Percentiles rank a stretch among this genome's conserved stretches.
Evolutionary conservation across 2,329 filamentous ascomycete species (phyloP).

Genomic region (Septoria linicola): DNA sequence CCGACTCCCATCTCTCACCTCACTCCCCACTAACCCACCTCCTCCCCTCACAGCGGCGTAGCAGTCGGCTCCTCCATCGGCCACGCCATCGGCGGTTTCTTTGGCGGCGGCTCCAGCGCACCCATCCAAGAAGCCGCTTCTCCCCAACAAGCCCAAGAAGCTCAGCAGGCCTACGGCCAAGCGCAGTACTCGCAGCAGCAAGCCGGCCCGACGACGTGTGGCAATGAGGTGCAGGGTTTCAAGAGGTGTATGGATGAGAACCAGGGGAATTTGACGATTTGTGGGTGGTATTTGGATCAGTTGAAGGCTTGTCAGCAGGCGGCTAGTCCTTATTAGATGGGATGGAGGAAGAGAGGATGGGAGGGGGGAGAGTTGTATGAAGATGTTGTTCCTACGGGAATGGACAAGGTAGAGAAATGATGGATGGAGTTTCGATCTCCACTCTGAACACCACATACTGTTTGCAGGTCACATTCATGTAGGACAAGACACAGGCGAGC

Average conservation of each 20-base stretch:
- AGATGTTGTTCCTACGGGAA: no score
- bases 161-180: constrained; percentile 19
- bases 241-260: constrained; percentile 97
- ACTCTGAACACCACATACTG: no score
- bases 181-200: constrained; percentile 31
- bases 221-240: constrained; percentile 77
- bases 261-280: constrained; percentile 89
- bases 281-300: constrained; percentile 95
- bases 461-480: no score
- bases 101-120: constrained; percentile 64
- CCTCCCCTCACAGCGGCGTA: constrained; percentile 69
- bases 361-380: neutral
- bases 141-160: constrained; percentile 35
- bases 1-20: neutral
- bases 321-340: constrained; percentile 48
- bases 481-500: no score
- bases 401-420: no score
- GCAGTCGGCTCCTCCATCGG: constrained; percentile 94
- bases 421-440: no score
- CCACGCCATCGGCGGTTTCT: constrained; percentile 87
- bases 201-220: constrained; percentile 56
- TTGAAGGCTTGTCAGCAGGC: constrained; percentile 59
- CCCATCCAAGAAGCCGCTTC: constrained; percentile 51
- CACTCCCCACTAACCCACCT: constrained; percentile 29
- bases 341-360: neutral